Base-by-base conservation (phyloP, 139 green algal species). In the Volvox reticuliferus region DNA sequence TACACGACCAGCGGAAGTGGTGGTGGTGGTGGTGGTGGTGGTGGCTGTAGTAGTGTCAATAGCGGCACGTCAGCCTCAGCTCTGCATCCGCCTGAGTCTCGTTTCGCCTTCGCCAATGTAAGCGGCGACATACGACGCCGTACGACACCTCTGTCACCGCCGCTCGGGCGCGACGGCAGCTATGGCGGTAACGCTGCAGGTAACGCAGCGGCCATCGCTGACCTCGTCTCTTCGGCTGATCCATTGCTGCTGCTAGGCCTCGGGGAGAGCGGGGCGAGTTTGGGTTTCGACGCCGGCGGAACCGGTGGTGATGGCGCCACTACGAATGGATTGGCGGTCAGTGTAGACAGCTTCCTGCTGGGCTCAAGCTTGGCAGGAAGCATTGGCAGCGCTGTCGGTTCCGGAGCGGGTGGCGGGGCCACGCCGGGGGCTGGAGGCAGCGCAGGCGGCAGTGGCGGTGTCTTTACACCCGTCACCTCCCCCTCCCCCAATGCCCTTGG, bases 91-190 rank as follows among this genome's bases (percentile, higher is more conserved):
- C 26, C 33, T 9, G 85, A 89, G 69, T 89, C 85, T 0, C 85
- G 85, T n/a, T 89, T 89, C n/a, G n/a, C 85, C 28, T 89, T 89
- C 17, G 85, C 85, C 0, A 89, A 71, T 20, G 2, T 21, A 73
- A 28, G 5, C 65, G 33, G 14, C 82, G 82, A 87, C 82, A 22
- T 22, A 22, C 82, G 80, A 14, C 55, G 62, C 44, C 30, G 32
- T 33, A 33, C 37, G 30, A 55, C 44, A 55, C 44, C 44, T 55
- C 44, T 55, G 9, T 55, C 44, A 55, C 44, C 44, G 5, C 65
- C 81, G 81, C 44, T 62, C 61, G 24, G 13, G 0, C 62, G 32
- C 30, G 32, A 32, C 9, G 44, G 44, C 81, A 87, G 61, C 81
- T 77, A 33, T 17, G 55, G 61, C 55, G 62, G 81, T 55, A 28